Conservation (phyloP, 768 basidiomycete genomes). For the Udeniomyces megalosporus region DNA sequence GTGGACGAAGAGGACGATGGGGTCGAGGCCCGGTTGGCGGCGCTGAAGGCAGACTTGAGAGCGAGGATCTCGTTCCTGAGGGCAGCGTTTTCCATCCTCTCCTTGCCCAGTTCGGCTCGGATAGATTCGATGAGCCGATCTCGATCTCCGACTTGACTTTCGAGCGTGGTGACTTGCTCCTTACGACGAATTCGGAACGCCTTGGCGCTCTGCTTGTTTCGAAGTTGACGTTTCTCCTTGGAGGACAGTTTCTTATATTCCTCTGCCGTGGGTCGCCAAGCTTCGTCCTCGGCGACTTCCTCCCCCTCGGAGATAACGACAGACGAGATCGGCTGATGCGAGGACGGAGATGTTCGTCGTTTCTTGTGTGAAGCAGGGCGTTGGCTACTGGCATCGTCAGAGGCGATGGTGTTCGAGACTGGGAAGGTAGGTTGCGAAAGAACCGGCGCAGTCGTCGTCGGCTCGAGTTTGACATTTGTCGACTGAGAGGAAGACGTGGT, state of each 20-base stretch:
- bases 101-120: constrained; percentile 61
- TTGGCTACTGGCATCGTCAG: no score
- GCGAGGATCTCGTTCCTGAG: constrained; percentile 35
- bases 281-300: constrained; percentile 2
- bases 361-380: not conserved
- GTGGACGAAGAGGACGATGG: constrained; percentile 16
- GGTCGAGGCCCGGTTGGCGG: constrained; percentile 20
- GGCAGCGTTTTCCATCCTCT: constrained; percentile 65
- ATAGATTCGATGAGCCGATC: constrained; percentile 80
- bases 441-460: constrained; percentile 5
- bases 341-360: not conserved
- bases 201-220: constrained; percentile 92
- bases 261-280: constrained; percentile 41
- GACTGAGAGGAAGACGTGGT: not conserved
- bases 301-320: not conserved
- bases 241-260: constrained; percentile 88
- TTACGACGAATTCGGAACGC: constrained; percentile 92
- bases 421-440: no score
- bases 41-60: constrained; percentile 29
- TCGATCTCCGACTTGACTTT: constrained; percentile 80
- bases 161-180: constrained; percentile 89
- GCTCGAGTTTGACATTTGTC: no score
- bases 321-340: not conserved
- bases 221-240: constrained; percentile 87
- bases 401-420: no score